Evolutionary conservation across 78 protist species (phyloP), one percentile per base, ranked within the genome.

Genomic region (Chrysochromulina parva): DNA sequence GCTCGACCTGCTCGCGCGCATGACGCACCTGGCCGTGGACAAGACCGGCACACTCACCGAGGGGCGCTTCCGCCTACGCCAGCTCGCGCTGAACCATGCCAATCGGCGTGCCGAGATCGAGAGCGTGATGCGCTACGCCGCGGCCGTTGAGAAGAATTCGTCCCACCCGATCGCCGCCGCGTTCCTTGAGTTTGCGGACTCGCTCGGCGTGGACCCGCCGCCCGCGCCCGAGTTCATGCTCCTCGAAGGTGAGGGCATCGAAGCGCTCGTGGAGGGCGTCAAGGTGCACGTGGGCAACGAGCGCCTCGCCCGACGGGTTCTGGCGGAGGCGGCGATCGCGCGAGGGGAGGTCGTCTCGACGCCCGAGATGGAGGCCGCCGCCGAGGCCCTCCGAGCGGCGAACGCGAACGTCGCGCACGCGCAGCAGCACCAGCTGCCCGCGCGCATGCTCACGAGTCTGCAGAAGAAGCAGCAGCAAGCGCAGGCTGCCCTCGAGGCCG

Each of bases 41-140:
- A 74, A 74, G 82, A 74, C 82, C 14, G 82, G 82, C 28, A 74
- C 82, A 55, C 82, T 74, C 57, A 74, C 82, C 24, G 82, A 74
- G 24, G 82, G 82, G 13, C 50, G 55, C 58, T 74, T 74, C 55
- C 53, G 82, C 22, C 6, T 74, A 22, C 82, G 48, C n/a, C 82
- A 48, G 26, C 3, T 74, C 38, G 9, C 3, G 50, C 55, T 74
- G 26, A n/a, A n/a, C 55, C 26, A 5, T 19, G 16, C 71, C 28
- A 58, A 13, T 13, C 62, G 62, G 24, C 62, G 62, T 7, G 38
- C 38, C 38, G 38, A 38, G 0, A 24, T 17, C 13, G 78, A 69
- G 78, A 28, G 50, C 13, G 78, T 74, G 57, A 19, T 74, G 57
- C 3, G 26, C 28, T 55, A 10, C n/a, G 82, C 82, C 11, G 53